Evolutionary conservation across 805 yeast genomes (phyloP).

Genomic region (Kuraishia ogatae): DNA sequence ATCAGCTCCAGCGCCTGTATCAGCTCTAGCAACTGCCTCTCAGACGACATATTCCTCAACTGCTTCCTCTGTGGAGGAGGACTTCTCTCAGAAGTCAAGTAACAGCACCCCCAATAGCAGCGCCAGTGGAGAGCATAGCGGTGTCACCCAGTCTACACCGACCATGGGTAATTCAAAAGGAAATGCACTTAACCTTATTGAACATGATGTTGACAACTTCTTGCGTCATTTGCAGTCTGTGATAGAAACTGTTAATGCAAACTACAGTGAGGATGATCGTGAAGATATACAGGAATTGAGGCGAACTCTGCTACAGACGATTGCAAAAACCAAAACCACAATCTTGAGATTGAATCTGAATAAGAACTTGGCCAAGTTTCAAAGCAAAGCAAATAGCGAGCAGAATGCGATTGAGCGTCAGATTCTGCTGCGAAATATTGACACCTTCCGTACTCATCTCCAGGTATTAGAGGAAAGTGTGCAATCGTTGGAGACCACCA

Average conservation of each 20-base stretch:
- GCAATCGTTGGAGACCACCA: conserved; percentile 19
- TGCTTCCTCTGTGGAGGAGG: not conserved
- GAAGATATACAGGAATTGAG: not conserved
- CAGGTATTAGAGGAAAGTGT: conserved; percentile 19
- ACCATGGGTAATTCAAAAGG: not conserved
- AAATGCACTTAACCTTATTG: not conserved
- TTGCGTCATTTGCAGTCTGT: not conserved
- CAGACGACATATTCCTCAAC: not conserved
- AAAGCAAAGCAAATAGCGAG: conserved; percentile 17
- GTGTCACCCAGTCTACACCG: not conserved
- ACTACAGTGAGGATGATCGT: not conserved
- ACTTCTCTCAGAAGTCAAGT: not conserved
- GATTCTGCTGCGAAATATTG: conserved; percentile 17
- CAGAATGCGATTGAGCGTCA: conserved; percentile 22
- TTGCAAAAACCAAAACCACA: conserved; percentile 9
- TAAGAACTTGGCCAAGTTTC: conserved; percentile 21
- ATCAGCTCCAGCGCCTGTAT: too few relatives aligned
- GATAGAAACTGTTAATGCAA: not conserved
- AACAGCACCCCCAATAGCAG: not conserved
- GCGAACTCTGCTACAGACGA: not conserved
- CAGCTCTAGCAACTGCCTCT: not conserved
- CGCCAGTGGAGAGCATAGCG: not conserved
- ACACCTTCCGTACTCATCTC: conserved; percentile 17
- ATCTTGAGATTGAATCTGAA: conserved; percentile 21
- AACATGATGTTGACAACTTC: not conserved